Evolutionary conservation across 2,329 filamentous ascomycete genomes (phyloP), one percentile per base, ranked within the genome.

Genomic region (Xylaria sp.): DNA sequence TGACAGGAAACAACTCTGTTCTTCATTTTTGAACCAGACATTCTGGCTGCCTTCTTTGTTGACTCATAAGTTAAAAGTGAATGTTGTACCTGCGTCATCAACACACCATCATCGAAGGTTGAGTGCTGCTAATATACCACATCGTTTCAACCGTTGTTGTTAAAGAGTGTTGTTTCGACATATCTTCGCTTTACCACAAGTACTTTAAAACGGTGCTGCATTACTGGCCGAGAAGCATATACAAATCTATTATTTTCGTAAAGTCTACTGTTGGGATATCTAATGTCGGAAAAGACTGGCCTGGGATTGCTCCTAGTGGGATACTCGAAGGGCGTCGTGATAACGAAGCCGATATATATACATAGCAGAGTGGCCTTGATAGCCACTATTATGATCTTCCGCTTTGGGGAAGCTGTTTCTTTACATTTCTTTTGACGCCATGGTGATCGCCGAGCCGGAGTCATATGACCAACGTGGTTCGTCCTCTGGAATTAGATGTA

Each of bases 251-350:
- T 69, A 68, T 56, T 57, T 68, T 65, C 51, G 50, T 69, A 51
- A 65, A 39, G 41, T 61, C 57, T 66, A 65, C 25, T 57, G 20
- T 52, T 65, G 62, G 62, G 63, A 65, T 69, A 69, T 69, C 63
- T 62, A 20, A 41, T 50, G 34, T 8, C 34, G 66, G 51, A 54
- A 69, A 69, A 13, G 63, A 69, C 66, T 66, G 66, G 44, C 66
- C 57, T 61, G 20, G 62, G 62, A 69, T 65, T 48, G 51, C 62
- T 66, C 63, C 62, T 54, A n/a, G 18, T 31, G 46, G 44, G 25
- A 65, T 65, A 57, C 57, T 65, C 44, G 34, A 62, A 37, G 46
- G n/a, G 44, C 56, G 58, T 18, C 57, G 34, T 65, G 25, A 7
- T 46, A 37, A 44, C 37, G 62, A 65, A 57, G 51, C 63, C 12